Evolutionary conservation across 2,329 filamentous ascomycete species (phyloP).

Genomic region (Macrophomina pseudophaseolina): DNA sequence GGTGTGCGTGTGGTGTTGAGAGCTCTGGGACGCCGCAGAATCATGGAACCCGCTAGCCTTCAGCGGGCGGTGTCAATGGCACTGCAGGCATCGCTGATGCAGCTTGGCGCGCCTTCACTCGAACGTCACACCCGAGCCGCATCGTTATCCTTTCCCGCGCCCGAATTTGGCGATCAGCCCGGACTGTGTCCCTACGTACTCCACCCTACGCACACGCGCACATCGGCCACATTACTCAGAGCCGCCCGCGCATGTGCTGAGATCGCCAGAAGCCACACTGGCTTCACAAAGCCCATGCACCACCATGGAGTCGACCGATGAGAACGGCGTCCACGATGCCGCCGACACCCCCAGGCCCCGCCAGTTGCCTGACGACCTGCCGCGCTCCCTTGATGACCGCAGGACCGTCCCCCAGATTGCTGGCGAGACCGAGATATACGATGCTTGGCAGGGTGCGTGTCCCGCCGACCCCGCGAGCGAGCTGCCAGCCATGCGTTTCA

Average conservation of each 20-base stretch:
- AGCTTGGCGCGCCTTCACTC: constrained; percentile 19
- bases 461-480: constrained; percentile 13
- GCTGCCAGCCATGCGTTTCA: neutral
- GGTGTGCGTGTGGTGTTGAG: neutral
- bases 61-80: neutral
- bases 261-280: constrained; percentile 22
- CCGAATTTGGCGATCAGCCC: constrained; percentile 19
- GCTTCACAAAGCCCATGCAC: constrained; percentile 27
- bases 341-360: constrained; percentile 40
- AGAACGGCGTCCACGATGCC: constrained; percentile 41
- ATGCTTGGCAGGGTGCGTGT: constrained; percentile 90
- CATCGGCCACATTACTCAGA: constrained; percentile 18
- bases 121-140: constrained; percentile 27
- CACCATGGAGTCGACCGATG: constrained; percentile 39
- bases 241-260: constrained; percentile 22
- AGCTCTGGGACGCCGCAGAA: neutral
- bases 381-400: constrained; percentile 89
- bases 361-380: constrained; percentile 80
- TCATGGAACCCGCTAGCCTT: neutral
- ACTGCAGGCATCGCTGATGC: neutral
- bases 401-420: constrained; percentile 71
- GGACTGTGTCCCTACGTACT: neutral
- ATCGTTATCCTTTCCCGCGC: constrained; percentile 10
- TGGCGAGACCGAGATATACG: constrained; percentile 93
- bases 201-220: constrained; percentile 2